Conservation (phyloP, 345 rosid genomes). For the Ceriops decandra region DNA sequence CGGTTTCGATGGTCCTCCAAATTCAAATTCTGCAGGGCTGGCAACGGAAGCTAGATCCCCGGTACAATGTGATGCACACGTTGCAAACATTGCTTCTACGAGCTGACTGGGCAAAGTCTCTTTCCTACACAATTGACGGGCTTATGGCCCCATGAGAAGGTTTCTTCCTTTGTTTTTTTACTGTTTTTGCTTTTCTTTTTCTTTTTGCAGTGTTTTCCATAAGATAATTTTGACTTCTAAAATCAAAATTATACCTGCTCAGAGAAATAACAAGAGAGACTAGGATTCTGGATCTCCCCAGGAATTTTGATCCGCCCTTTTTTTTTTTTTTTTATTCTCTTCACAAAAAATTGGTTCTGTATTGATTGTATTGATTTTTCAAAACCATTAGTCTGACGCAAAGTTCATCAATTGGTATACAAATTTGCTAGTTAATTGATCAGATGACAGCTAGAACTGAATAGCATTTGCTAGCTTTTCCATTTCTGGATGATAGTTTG, state of each 20-base stretch:
- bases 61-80: conserved; percentile 78
- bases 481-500: too few relatives aligned
- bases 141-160: conserved; percentile 80
- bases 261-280: conserved; percentile 12
- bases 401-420: conserved; percentile 6
- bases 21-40: conserved; percentile 58
- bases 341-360: conserved; percentile 24
- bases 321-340: background rate
- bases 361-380: conserved; percentile 12
- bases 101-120: conserved; percentile 92
- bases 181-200: too few relatives aligned
- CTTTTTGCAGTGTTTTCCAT: conserved; percentile 12
- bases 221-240: conserved; percentile 30
- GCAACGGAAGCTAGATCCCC: conserved; percentile 95
- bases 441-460: too few relatives aligned
- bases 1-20: background rate
- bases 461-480: too few relatives aligned
- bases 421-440: conserved; percentile 3
- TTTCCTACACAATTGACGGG: conserved; percentile 92
- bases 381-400: conserved; percentile 12
- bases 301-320: background rate
- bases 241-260: background rate
- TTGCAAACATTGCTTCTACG: conserved; percentile 69
- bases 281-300: background rate
- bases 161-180: background rate